Conservation (phyloP, 2,329 filamentous ascomycete genomes). For the Trichoderma sp. region DNA sequence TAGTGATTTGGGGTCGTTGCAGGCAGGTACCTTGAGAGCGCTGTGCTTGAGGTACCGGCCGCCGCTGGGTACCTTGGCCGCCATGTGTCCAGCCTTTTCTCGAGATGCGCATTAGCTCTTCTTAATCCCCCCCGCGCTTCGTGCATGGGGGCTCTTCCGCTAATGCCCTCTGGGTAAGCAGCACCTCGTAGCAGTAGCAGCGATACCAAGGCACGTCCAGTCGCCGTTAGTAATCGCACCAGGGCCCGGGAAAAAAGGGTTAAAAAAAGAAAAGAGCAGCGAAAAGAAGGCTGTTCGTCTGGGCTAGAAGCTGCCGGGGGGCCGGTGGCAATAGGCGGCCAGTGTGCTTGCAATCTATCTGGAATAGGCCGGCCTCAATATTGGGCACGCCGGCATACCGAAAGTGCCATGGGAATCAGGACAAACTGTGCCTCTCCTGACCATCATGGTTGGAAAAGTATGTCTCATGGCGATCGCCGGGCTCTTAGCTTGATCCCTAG, state of each 20-base stretch:
- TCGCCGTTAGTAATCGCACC: slow-evolving; percentile 16
- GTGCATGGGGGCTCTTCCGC: slow-evolving; percentile 11
- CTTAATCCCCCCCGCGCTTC: slow-evolving; percentile 25
- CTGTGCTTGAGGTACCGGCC: slow-evolving; percentile 23
- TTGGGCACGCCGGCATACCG: neutral
- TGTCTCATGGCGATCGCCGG: slow-evolving; percentile 13
- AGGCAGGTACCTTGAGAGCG: slow-evolving; percentile 16
- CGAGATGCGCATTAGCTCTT: neutral
- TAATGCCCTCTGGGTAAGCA: neutral
- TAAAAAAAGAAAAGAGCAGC: neutral
- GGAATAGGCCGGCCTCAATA: slow-evolving; percentile 13
- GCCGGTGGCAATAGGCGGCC: slow-evolving; percentile 19
- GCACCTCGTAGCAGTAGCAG: neutral
- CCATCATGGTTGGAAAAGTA: neutral
- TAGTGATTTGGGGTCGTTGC: neutral
- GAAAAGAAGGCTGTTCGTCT: neutral
- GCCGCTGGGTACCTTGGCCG: slow-evolving; percentile 19
- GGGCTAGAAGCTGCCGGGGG: slow-evolving; percentile 4
- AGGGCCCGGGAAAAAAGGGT: neutral
- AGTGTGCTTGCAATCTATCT: slow-evolving; percentile 7
- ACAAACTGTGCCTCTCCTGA: slow-evolving; percentile 16
- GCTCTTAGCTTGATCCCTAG: slow-evolving; percentile 2
- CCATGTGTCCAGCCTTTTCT: slow-evolving; percentile 26
- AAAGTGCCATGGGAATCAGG: neutral
- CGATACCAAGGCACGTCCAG: neutral